phyloP scores from a whole-genome alignment of 164 flowering plant genomes.

The Piper betle region DNA sequence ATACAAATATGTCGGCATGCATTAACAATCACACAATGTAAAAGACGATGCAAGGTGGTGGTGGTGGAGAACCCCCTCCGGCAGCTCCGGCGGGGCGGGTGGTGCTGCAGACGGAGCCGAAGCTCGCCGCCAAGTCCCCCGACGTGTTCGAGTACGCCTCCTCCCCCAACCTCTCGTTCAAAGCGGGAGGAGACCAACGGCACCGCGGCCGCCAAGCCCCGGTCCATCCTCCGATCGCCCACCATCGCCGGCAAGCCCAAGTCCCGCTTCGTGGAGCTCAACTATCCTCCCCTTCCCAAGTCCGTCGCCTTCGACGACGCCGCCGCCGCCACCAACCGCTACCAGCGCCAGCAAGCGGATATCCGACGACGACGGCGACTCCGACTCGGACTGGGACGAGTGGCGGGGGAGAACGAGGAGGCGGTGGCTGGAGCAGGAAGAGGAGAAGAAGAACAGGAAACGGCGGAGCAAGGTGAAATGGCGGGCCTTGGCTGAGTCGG shows the following conservation, averaged over 20 bases:
- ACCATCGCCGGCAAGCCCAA: conserved; percentile 21
- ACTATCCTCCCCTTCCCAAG: conserved; percentile 10
- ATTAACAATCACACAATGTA: too few relatives aligned
- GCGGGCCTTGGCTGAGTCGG: conserved; percentile 29
- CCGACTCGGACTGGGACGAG: conserved; percentile 1
- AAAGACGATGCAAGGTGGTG: too few relatives aligned
- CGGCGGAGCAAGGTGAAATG: conserved; percentile 11
- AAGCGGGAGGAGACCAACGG: too few relatives aligned
- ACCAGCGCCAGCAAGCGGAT: conserved; percentile 23
- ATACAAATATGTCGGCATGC: too few relatives aligned
- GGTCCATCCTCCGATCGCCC: conserved; percentile 3
- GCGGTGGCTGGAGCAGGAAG: background rate
- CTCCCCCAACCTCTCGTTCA: too few relatives aligned
- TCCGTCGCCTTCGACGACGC: conserved; percentile 9
- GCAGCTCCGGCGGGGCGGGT: too few relatives aligned
- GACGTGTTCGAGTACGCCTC: too few relatives aligned
- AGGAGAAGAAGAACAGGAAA: conserved; percentile 17
- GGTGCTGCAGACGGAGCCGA: too few relatives aligned
- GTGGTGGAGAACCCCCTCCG: too few relatives aligned
- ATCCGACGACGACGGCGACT: background rate
- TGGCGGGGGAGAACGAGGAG: conserved; percentile 37
- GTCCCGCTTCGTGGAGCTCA: conserved; percentile 31
- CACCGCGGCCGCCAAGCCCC: too few relatives aligned
- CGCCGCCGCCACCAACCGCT: conserved; percentile 17
- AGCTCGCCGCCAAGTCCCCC: too few relatives aligned